Base-by-base conservation (phyloP, 495 filamentous ascomycete genomes). In the Penicillium herquei region DNA sequence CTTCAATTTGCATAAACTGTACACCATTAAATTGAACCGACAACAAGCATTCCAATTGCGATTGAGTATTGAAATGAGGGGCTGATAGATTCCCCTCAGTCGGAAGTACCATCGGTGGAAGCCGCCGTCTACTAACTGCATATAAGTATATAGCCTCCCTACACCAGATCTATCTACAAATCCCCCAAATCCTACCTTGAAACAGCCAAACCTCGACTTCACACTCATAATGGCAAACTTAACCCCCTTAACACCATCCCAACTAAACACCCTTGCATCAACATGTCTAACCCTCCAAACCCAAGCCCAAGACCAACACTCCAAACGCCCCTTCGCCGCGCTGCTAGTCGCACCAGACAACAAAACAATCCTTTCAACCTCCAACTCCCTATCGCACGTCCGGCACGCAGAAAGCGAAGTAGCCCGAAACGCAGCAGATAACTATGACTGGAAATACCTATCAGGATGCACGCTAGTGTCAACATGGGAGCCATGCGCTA, bases 401-500 rank as follows among this genome's bases (percentile, higher is more conserved):
- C 78, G 81, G 41, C 81, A 82, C 58, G 78, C 79, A 0, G 81
- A 82, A 54, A 70, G 68, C 52, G 75, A 74, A 45, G 68, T 82
- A 0, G 81, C 79, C 0, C 71, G 79, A 47, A 68, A 80, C 41
- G 76, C 80, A 5, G 79, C 80, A 33, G 64, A 67, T 4, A 79
- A 81, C 54, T 82, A 78, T 51, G 62, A 72, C 12, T 76, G 75
- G 58, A 70, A 71, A 6, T 84, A 74, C 56, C 69, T 82, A 0
- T 74, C 72, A 61, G 58, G 54, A 9, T 81, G 79, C 54, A 81
- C 81, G 3, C 64, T 82, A 21, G 71, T 81, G 17, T 77, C 73
- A 13, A 81, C 79, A 6, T 84, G 81, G 79, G 79, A 84, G 58
- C 81, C 80, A 7, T 82, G 80, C 58, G 79, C 76, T 14, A 82